Base-by-base conservation (phyloP, 257 asterid genomes). In the Solanum lycopersicoides region DNA sequence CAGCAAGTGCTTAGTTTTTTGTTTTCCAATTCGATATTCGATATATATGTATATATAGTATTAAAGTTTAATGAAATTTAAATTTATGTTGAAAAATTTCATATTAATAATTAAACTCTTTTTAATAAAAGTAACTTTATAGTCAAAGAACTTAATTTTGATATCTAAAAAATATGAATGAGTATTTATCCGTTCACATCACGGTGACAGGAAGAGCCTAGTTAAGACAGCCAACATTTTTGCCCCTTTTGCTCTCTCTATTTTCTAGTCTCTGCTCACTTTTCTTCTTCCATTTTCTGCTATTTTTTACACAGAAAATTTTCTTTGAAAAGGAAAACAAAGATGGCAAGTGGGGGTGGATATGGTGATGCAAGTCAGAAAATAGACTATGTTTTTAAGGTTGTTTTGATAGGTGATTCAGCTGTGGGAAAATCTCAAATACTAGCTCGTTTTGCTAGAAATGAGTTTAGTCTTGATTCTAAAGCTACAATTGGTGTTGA, bases 401-500 rank as follows among this genome's bases (percentile, higher is more conserved):
- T 95, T 87, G 98, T 95, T 84, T 86, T 95, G 75, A 95, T 95
- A 77, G 98, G 98, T 50, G 98, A 95, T 88, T 95, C 98, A 72
- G 98, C 98, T 16, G 98, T 95, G 32, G 98, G 98, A 0, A 95
- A 95, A 87, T 95, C 97, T 12, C 98, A 95, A 66, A 92, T 95
- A 85, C 93, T 95, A 20, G 92, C 97, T 18, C 93, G 98, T 47
- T 95, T 95, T 37, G 94, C 98, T 1, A 90, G 98, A 16, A 92
- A 95, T 71, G 98, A 95, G 93, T 95, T 95, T 87, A 95, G 97
- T 84, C 91, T 95, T 93, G 98, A 95, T 71, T 94, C 98, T 12
- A 95, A 95, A 86, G 95, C 98, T 30, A 95, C 98, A 37, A 95
- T 95, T 87, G 98, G 98, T 3, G 98, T 95, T 75, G 98, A 95